Evolutionary conservation across 495 filamentous ascomycete species (phyloP), one percentile per base, ranked within the genome.

Genomic region (Cercophora sp.): DNA sequence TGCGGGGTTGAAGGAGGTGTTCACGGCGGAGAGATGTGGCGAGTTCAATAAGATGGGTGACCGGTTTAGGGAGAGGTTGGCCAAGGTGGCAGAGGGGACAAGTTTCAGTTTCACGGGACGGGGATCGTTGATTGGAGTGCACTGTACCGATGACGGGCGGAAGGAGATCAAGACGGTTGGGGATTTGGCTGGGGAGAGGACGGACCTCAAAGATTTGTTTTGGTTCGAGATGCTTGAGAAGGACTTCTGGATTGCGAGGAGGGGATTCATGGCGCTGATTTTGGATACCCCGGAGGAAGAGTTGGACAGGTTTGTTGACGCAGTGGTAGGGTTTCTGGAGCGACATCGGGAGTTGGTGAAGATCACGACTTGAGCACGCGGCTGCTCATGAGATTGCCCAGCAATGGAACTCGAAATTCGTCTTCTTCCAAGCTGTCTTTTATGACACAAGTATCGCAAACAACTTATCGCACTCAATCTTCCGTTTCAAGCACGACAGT

Each of bases 201-300:
- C 15, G 27, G 63, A 62, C 8, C 50, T 79, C 43, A 65, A 63
- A 34, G 73, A 76, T 48, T 39, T 80, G 25, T 71, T 80, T 22
- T 79, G 75, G 69, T 71, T 78, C 11, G 70, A 76, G 61, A 70
- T 75, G 62, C 47, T 80, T 41, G 66, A 73, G 44, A 61, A 65
- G 16, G 76, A 74, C 4, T 79, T 69, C 25, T 80, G 77, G 72
- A 64, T 74, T 8, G 63, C 70, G 13, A 61, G 68, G 26, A 56
- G 74, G 4, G 76, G 76, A 2, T 68, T 66, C 27, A 54, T 73
- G 29, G 66, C 72, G 11, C 50, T 80, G 56, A 71, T 71, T 18
- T 48, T 80, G 40, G 67, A 58, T 13, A 75, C 70, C 4, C 63
- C 66, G 0, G 56, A 58, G 19, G 56, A 65, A 15, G 75, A 77